Conservation (phyloP, 163 green algal genomes). For the Dunaliella salina region DNA sequence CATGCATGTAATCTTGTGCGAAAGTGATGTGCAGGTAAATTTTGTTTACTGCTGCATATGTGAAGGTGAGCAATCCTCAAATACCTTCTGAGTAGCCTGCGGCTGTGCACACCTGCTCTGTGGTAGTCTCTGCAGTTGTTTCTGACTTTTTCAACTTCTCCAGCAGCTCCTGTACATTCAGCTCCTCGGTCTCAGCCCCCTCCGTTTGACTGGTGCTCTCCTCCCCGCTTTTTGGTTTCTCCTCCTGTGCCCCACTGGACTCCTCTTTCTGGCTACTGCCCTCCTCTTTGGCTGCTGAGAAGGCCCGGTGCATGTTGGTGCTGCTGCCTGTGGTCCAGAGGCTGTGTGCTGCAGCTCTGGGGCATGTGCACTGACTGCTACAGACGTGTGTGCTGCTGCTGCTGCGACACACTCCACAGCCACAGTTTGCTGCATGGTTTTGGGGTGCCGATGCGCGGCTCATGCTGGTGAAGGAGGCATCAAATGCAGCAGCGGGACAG, state of each 20-base stretch:
- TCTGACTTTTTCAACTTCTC: slow-evolving; percentile 27
- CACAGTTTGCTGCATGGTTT: background rate
- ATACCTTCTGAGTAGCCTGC: too few relatives aligned
- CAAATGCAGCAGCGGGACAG: background rate
- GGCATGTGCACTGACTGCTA: background rate
- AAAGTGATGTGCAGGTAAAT: background rate
- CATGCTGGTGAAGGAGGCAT: background rate
- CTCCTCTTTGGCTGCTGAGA: background rate
- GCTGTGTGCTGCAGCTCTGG: background rate
- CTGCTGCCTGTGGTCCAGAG: background rate
- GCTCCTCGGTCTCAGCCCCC: background rate
- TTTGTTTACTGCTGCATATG: background rate
- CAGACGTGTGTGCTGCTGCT: background rate
- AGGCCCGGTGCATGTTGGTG: background rate
- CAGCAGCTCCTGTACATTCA: slow-evolving; percentile 21
- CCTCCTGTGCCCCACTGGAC: background rate
- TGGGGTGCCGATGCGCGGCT: background rate
- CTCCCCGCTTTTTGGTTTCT: background rate
- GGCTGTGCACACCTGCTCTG: slow-evolving; percentile 7
- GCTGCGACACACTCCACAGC: slow-evolving; percentile 1
- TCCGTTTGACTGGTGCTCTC: background rate
- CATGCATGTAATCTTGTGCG: too few relatives aligned
- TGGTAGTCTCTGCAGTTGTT: slow-evolving; percentile 9
- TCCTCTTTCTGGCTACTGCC: background rate
- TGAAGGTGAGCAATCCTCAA: too few relatives aligned